Base-by-base conservation (phyloP, 441 rosid genomes). In the Populus tomentosa region DNA sequence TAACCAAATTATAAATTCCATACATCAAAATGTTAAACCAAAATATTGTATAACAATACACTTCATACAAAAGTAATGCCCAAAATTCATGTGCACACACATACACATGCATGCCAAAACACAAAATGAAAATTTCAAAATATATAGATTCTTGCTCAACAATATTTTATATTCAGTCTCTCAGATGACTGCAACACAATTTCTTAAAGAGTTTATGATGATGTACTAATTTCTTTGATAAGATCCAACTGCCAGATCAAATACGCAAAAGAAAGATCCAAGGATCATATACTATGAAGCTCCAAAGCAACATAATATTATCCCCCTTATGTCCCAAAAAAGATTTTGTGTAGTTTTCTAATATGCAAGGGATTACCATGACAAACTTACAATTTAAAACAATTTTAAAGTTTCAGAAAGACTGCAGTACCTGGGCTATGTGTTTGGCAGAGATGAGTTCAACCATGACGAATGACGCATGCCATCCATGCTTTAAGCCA, bases 401-500 rank as follows among this genome's bases (percentile, higher is more conserved):
- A 46, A 11, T 46, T 46, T 46, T 11, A 14, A 75, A 71, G 33
- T 35, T 66, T 63, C 59, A 67, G 38, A 67, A 38, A 3, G n/a
- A 67, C 33, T 21, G 36, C 61, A 75, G n/a, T 87, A 95, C 99
- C 97, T 96, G 99, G 20, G 97, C 96, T 80, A 94, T 90, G 86
- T 96, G 99, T 82, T 96, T 96, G 32, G 99, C 99, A 6, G 98
- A 89, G 77, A 96, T 96, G 83, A 96, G 97, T 80, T 96, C 99
- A 76, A 92, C 98, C 99, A 96, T 94, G 24, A 96, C 98, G 59
- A 96, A 92, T 2, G 98, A 96, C 56, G 99, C 98, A 85, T 96
- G 99, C 98, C 99, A 96, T 76, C 92, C 98, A 83, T 96, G 99
- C 88, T 96, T 96, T 76, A 94, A 81, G 32, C 98, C 98, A 81